Conservation (phyloP, 139 green algal genomes). For the Prasinococcaceae sp. region DNA sequence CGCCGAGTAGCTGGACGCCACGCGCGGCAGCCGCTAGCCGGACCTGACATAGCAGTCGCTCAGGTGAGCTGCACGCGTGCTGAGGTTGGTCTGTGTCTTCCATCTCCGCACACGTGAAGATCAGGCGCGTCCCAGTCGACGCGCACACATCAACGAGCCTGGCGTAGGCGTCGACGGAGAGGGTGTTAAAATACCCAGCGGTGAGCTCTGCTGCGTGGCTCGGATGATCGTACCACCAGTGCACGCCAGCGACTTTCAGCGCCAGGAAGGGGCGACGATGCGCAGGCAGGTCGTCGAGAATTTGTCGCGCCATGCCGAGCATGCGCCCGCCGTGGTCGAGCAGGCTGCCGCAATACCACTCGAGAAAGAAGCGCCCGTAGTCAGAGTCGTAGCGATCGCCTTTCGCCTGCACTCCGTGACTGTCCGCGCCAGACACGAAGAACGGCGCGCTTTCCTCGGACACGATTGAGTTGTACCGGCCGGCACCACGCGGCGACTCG, state of each 20-base stretch:
- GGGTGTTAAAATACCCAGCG: conserved; percentile 78
- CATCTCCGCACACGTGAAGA: conserved; percentile 96
- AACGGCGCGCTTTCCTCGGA: no score
- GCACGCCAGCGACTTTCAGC: conserved; percentile 91
- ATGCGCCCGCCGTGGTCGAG: conserved; percentile 68
- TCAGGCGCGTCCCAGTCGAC: conserved; percentile 40
- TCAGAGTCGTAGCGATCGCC: conserved; percentile 48
- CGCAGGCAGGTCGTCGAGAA: conserved; percentile 27
- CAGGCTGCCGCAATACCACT: conserved; percentile 74
- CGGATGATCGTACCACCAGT: conserved; percentile 92
- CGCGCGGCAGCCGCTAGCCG: conserved; percentile 7
- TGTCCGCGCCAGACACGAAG: conserved; percentile 82
- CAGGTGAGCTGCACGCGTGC: conserved; percentile 60
- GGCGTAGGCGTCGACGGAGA: conserved; percentile 46
- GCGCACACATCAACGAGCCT: conserved; percentile 30
- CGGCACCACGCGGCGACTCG: conserved; percentile 71
- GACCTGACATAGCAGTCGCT: conserved; percentile 46
- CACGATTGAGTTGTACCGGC: conserved; percentile 83
- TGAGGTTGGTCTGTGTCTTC: conserved; percentile 82
- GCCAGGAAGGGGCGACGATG: conserved; percentile 59
- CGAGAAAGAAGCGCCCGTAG: conserved; percentile 72
- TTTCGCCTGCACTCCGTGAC: conserved; percentile 39
- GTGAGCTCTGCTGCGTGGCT: conserved; percentile 85
- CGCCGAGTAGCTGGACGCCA: conserved; percentile 8
- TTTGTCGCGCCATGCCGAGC: conserved; percentile 38